Evolutionary conservation across 345 rosid genomes (phyloP).

Genomic region (Balakata baccata): DNA sequence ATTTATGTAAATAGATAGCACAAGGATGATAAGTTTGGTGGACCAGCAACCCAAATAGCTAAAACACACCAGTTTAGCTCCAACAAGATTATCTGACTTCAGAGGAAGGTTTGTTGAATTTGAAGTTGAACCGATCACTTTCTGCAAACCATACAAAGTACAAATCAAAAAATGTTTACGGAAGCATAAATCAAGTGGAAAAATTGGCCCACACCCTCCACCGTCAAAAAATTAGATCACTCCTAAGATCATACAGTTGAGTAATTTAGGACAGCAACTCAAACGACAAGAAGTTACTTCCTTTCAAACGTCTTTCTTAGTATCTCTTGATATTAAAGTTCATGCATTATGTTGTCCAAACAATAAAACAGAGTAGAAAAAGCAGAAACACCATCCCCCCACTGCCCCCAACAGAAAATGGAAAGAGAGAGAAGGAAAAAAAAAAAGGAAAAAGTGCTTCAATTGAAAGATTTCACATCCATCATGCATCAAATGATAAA

Average conservation of each 20-base stretch:
- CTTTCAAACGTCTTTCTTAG: conserved; percentile 19
- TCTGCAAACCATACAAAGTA: conserved; percentile 2
- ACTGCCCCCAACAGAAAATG: background rate
- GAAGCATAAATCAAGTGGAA: conserved; percentile 2
- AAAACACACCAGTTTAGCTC: conserved; percentile 14
- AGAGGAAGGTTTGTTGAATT: conserved; percentile 13
- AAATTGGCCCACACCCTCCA: background rate
- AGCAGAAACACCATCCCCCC: background rate
- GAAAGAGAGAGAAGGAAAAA: too few species aligned
- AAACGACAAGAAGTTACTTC: conserved; percentile 3
- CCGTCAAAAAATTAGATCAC: background rate
- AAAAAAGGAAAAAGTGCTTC: too few species aligned
- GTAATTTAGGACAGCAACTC: background rate
- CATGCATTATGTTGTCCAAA: conserved; percentile 4
- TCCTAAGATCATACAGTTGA: background rate
- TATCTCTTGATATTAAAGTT: conserved; percentile 10
- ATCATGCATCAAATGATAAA: background rate
- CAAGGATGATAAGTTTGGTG: background rate
- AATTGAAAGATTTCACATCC: background rate
- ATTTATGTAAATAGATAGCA: background rate
- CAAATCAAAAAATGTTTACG: background rate
- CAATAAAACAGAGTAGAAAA: background rate
- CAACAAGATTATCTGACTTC: conserved; percentile 14
- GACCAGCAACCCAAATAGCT: conserved; percentile 22
- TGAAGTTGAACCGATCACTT: conserved; percentile 13